Evolutionary conservation across 306 rosid genomes (phyloP).

Genomic region (Hippophae gyantsensis): DNA sequence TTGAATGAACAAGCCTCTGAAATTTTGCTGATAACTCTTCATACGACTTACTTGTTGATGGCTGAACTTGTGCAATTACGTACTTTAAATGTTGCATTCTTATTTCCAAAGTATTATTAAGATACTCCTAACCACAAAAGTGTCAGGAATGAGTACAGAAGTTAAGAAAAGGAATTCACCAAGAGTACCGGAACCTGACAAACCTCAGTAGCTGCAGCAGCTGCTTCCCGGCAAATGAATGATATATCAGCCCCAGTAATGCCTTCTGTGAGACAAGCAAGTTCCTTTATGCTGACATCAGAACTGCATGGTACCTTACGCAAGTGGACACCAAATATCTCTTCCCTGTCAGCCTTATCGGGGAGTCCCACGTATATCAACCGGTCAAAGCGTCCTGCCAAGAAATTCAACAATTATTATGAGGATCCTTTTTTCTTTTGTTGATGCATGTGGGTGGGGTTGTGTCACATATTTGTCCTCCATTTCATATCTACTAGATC

Average conservation of each 20-base stretch:
- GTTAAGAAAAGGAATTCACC: constrained; percentile 6
- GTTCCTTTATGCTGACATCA: constrained; percentile 50
- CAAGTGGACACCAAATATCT: constrained; percentile 73
- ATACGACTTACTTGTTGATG: constrained; percentile 54
- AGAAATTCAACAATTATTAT: constrained; percentile 7
- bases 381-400: constrained; percentile 86
- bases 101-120: constrained; percentile 51
- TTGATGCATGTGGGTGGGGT: background rate
- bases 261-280: constrained; percentile 56
- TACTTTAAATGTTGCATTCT: constrained; percentile 60
- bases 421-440: background rate
- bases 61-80: constrained; percentile 53
- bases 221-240: constrained; percentile 76
- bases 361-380: constrained; percentile 88
- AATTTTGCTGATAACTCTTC: constrained; percentile 53
- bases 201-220: constrained; percentile 75
- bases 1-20: constrained; percentile 54
- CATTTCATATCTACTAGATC: too few species aligned
- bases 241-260: constrained; percentile 87
- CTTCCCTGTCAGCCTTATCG: constrained; percentile 62
- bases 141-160: constrained; percentile 9
- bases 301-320: constrained; percentile 54
- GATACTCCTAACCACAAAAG: constrained; percentile 49
- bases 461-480: background rate
- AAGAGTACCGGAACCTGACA: constrained; percentile 17